phyloP scores from a whole-genome alignment of 306 rosid genomes.

The Rosa rugosa region DNA sequence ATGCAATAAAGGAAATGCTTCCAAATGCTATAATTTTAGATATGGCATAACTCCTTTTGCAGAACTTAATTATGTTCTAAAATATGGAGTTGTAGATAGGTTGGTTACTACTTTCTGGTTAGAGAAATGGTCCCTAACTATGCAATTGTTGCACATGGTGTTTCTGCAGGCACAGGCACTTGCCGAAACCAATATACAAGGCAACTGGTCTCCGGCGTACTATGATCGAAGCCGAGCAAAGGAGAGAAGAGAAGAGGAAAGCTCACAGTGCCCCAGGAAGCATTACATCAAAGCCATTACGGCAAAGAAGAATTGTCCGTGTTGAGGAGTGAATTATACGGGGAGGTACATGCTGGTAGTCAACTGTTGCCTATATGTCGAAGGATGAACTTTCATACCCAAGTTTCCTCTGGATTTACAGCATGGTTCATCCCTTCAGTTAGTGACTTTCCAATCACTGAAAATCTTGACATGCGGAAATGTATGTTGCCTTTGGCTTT shows the following conservation, averaged over 20 bases:
- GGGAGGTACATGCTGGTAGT: background rate
- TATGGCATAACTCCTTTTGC: background rate
- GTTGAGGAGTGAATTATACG: slow-evolving; percentile 48
- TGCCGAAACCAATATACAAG: slow-evolving; percentile 77
- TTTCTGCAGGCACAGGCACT: slow-evolving; percentile 65
- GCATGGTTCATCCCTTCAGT: background rate
- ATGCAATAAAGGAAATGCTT: background rate
- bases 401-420: background rate
- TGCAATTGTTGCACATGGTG: slow-evolving; percentile 16
- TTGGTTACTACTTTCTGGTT: background rate
- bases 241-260: slow-evolving; percentile 70
- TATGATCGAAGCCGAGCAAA: slow-evolving; percentile 55
- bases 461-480: background rate
- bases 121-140: background rate
- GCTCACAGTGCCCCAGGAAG: slow-evolving; percentile 91
- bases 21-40: background rate
- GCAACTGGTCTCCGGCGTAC: slow-evolving; percentile 50
- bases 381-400: background rate
- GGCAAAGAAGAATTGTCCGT: slow-evolving; percentile 60
- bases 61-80: too few species aligned
- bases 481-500: background rate
- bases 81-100: background rate
- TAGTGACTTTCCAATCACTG: background rate
- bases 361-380: background rate
- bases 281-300: slow-evolving; percentile 48